A percentile compares a stretch with the other conserved stretches of the same genome.
Evolutionary conservation across 2,329 filamentous ascomycete species (phyloP).

Genomic region (Aureobasidium sp.): DNA sequence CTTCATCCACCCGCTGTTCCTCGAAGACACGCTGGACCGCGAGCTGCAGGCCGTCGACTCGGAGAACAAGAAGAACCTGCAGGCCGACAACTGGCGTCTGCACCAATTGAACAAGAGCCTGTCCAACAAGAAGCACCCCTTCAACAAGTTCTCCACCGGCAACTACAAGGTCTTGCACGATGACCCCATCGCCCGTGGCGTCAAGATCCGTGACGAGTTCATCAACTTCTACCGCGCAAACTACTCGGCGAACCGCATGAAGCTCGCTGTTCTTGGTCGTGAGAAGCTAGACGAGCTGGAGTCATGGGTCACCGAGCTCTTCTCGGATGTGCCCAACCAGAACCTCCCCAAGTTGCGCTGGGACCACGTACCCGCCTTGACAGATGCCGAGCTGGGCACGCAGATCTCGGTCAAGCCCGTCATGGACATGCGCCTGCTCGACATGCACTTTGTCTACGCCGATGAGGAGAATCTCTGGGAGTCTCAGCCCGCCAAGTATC

Average conservation of each 20-base stretch:
- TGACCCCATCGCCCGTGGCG: conserved; percentile 66
- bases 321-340: conserved; percentile 76
- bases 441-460: conserved; percentile 75
- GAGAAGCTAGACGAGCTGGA: conserved; percentile 78
- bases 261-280: conserved; percentile 76
- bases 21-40: conserved; percentile 75
- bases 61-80: conserved; percentile 95
- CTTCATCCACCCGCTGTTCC: conserved; percentile 81
- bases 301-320: conserved; percentile 76
- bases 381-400: conserved; percentile 54
- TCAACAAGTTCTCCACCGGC: conserved; percentile 85
- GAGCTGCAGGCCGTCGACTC: conserved; percentile 87
- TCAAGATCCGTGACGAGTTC: conserved; percentile 84
- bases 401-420: conserved; percentile 87
- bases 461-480: conserved; percentile 77
- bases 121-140: conserved; percentile 83
- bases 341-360: conserved; percentile 62
- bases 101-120: conserved; percentile 82
- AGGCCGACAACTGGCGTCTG: conserved; percentile 81
- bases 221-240: conserved; percentile 85
- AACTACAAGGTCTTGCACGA: conserved; percentile 82
- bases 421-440: conserved; percentile 75
- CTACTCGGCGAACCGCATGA: conserved; percentile 92
- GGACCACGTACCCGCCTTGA: conserved; percentile 56
- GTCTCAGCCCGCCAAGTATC: conserved; percentile 75